These are phyloP conservation scores for Wickerhamiella azyma DNA, from an alignment of 805 yeast genomes.

Conservation along the genomic window DNA sequence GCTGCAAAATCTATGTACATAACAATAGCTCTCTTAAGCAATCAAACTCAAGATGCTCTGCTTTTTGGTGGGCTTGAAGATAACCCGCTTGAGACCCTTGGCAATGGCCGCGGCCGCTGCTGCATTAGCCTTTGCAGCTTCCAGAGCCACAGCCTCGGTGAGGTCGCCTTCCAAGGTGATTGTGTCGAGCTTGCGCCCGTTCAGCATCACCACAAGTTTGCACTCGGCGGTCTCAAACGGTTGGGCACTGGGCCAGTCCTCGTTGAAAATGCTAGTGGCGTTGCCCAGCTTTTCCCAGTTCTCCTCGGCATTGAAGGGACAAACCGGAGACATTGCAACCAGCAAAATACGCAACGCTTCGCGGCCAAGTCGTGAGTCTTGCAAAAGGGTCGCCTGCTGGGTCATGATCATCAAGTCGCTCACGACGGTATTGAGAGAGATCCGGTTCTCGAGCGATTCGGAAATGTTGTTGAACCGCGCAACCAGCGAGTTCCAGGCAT, in stretches of 20 bases:
- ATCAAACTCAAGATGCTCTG: not conserved
- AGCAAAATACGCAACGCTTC: conserved; percentile 34
- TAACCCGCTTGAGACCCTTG: conserved; percentile 7
- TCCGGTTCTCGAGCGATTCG: conserved; percentile 41
- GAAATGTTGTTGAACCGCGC: conserved; percentile 37
- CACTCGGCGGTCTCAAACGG: conserved; percentile 28
- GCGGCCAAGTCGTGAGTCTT: conserved; percentile 28
- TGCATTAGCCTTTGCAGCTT: not conserved
- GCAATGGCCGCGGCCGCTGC: not conserved
- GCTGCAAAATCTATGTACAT: conserved; percentile 21
- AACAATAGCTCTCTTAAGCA: not conserved
- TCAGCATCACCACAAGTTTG: conserved; percentile 48
- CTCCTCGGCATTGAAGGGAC: conserved; percentile 76
- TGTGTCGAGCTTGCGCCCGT: conserved; percentile 40
- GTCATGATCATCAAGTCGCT: conserved; percentile 85
- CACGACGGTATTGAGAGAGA: conserved; percentile 69
- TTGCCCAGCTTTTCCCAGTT: conserved; percentile 43
- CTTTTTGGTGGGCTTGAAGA: conserved; percentile 14
- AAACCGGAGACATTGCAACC: conserved; percentile 60
- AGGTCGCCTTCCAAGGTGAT: conserved; percentile 4
- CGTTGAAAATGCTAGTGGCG: conserved; percentile 30
- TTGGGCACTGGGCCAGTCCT: conserved; percentile 52
- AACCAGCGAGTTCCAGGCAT: conserved; percentile 52
- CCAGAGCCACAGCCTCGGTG: conserved; percentile 11
- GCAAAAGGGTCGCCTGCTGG: conserved; percentile 27